Base-by-base conservation (phyloP, 2,329 filamentous ascomycete species). In the Leptographium procerum region DNA sequence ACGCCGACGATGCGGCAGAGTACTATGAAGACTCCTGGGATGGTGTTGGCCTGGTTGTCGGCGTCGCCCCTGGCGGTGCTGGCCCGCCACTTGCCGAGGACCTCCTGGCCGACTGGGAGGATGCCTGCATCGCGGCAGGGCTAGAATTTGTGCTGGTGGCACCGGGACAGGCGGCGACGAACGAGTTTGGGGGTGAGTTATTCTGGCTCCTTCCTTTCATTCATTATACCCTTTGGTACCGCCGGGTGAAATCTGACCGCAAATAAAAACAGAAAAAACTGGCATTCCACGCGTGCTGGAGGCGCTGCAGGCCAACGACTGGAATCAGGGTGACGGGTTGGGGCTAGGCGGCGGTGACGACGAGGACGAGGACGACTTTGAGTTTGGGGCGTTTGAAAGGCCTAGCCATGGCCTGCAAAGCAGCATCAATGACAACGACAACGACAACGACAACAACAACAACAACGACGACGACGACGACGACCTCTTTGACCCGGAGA, bases 281-380 rank as follows among this genome's bases (percentile, higher is more conserved):
- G 64, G 63, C 19, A 75, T 86, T 43, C 73, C 79, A 1, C 75
- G 85, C 11, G 75, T 82, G 2, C 73, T 75, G 10, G 83, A 87
- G 65, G 84, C 84, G 0, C 69, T 88, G 16, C 78, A 87, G 65
- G 74, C 83, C 19, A 87, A 86, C 66, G 84, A 86, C 68, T 88
- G 85, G 85, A 75, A 24, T 24, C 52, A 47, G 48, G 56, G 56
- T 63, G 10, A 63, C 53, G 8, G 67, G 63, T 19, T 51, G 40
- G 58, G 50, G 3, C 29, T 40, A 3, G 66, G 51, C 10, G 57
- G 53, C 26, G 61, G 43, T 3, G 61, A 59, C 36, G 62, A 57
- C 6, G 59, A 47, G 5, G 66, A 67, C 7, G 70, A 73, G 59
- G 69, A 69, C 1, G 64, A 69, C 59, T 69, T 69, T 0, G 65